Conservation (phyloP, 140 eudicot species). For the Ambrosia hybrid region DNA sequence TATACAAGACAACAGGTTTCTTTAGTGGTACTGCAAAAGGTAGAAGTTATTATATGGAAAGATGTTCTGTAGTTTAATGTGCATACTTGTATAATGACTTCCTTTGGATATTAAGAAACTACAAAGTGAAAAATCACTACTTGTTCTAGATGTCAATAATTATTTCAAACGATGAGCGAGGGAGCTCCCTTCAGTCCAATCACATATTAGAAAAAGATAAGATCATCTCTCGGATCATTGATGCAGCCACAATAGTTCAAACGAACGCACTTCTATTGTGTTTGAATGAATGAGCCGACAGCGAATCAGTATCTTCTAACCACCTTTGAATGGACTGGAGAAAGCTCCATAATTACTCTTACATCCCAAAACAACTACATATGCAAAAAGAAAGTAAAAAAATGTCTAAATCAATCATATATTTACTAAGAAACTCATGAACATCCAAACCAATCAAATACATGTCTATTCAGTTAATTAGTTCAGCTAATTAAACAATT, state of each 20-base stretch:
- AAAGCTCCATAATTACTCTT: slow-evolving; percentile 47
- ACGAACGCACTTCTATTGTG: slow-evolving; percentile 37
- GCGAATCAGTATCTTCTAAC: slow-evolving; percentile 60
- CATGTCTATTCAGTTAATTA: not conserved
- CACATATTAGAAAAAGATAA: slow-evolving; percentile 52
- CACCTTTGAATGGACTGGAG: slow-evolving; percentile 82
- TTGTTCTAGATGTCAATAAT: too few species aligned
- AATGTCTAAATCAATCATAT: not conserved
- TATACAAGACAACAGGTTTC: too few species aligned
- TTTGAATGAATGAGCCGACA: slow-evolving; percentile 93
- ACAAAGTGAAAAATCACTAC: too few species aligned
- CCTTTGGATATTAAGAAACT: too few species aligned
- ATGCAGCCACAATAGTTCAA: slow-evolving; percentile 56
- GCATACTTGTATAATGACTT: too few species aligned
- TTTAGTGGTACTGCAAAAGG: too few species aligned
- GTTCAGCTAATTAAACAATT: not conserved
- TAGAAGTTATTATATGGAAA: too few species aligned
- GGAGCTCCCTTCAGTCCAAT: slow-evolving; percentile 99
- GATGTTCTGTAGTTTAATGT: too few species aligned
- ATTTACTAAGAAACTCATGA: not conserved
- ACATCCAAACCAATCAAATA: not conserved
- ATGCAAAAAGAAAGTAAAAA: not conserved
- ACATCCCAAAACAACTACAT: not conserved
- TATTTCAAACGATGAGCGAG: slow-evolving; percentile 1
- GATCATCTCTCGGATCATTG: slow-evolving; percentile 85